phyloP scores from a whole-genome alignment of 495 filamentous ascomycete genomes.

The Penicillium coffeae region DNA sequence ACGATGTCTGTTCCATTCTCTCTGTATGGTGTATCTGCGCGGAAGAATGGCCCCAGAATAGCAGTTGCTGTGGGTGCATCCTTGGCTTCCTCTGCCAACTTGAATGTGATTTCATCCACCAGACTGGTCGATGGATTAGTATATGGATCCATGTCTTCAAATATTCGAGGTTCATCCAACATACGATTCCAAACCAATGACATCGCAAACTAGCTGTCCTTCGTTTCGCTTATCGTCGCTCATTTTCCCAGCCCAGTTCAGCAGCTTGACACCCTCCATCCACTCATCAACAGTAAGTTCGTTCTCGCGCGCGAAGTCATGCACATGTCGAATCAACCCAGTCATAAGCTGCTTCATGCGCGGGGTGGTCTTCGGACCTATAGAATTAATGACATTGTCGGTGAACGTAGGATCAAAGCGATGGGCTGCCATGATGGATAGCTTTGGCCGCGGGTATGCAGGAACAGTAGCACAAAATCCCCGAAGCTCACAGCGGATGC shows the following conservation, averaged over 20 bases:
- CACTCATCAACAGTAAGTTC: slow-evolving; percentile 47
- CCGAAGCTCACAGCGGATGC: too few species aligned
- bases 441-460: neutral
- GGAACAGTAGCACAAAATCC: too few species aligned
- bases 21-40: slow-evolving; percentile 59
- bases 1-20: slow-evolving; percentile 66
- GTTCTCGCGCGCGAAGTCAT: slow-evolving; percentile 48
- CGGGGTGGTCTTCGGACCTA: slow-evolving; percentile 60
- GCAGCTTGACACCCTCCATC: slow-evolving; percentile 48
- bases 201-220: slow-evolving; percentile 65
- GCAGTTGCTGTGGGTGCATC: slow-evolving; percentile 62
- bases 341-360: slow-evolving; percentile 45
- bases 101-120: slow-evolving; percentile 75
- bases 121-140: slow-evolving; percentile 34
- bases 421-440: slow-evolving; percentile 30
- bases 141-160: too few species aligned
- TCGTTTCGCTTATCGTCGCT: slow-evolving; percentile 69
- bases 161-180: slow-evolving; percentile 9
- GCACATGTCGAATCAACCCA: slow-evolving; percentile 40
- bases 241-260: slow-evolving; percentile 72
- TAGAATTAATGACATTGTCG: slow-evolving; percentile 64
- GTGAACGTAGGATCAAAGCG: slow-evolving; percentile 61
- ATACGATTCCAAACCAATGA: slow-evolving; percentile 67
- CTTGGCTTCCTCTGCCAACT: slow-evolving; percentile 46
- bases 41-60: slow-evolving; percentile 76